These are phyloP conservation scores for Penicillium palitans DNA, from an alignment of 2,329 filamentous ascomycete genomes.

Conservation along the genomic window DNA sequence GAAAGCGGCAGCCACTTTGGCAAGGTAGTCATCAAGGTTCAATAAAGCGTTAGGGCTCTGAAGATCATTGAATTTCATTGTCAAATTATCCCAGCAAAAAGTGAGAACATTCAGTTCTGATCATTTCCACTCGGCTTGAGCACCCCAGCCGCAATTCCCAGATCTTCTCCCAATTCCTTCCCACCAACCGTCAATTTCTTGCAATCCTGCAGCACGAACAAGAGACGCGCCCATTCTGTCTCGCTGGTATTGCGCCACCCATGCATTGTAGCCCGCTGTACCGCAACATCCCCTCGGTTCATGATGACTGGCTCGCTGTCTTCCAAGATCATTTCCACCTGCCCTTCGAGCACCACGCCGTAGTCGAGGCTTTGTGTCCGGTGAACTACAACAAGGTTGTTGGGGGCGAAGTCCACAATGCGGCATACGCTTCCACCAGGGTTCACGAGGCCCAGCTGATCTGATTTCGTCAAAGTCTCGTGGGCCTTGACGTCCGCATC, in stretches of 20 bases:
- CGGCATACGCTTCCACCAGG: slow-evolving; percentile 47
- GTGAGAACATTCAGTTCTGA: not conserved
- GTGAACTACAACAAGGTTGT: slow-evolving; percentile 50
- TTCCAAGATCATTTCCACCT: slow-evolving; percentile 54
- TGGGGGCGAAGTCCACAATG: slow-evolving; percentile 52
- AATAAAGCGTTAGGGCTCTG: slow-evolving; percentile 3
- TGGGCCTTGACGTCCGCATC: slow-evolving; percentile 39
- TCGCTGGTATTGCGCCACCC: slow-evolving; percentile 53
- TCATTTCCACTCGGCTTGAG: slow-evolving; percentile 21
- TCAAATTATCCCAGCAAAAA: not conserved
- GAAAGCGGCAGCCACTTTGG: slow-evolving; percentile 56
- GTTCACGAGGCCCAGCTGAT: slow-evolving; percentile 40
- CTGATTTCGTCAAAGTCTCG: slow-evolving; percentile 27
- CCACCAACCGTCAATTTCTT: slow-evolving; percentile 26
- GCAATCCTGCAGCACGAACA: slow-evolving; percentile 38
- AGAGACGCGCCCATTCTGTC: slow-evolving; percentile 52
- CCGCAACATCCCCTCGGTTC: slow-evolving; percentile 55
- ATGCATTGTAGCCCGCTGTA: slow-evolving; percentile 59
- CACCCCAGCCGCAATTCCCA: slow-evolving; percentile 18
- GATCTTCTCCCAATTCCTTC: slow-evolving; percentile 28
- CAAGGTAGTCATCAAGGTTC: slow-evolving; percentile 55
- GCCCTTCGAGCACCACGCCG: slow-evolving; percentile 57
- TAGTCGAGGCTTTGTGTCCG: slow-evolving; percentile 57
- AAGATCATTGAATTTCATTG: not conserved
- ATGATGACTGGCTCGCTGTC: slow-evolving; percentile 52